Conservation (phyloP, 352 stramenopile species). For the Pythium diclinum region DNA sequence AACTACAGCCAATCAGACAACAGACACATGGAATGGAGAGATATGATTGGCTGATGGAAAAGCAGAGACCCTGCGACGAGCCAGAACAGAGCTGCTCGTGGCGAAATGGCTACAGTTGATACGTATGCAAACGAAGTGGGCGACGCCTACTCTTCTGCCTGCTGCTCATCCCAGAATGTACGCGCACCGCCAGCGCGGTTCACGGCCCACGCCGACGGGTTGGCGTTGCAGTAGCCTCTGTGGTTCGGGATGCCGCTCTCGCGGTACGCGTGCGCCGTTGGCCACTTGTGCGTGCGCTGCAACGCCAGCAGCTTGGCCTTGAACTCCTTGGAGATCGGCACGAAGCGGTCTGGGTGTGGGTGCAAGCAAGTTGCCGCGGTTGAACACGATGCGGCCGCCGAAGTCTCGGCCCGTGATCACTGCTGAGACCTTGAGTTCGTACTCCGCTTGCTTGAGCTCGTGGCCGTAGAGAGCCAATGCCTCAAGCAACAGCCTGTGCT, state of each 20-base stretch:
- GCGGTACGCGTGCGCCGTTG: constrained; percentile 44
- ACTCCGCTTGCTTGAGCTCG: constrained; percentile 30
- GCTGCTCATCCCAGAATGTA: constrained; percentile 25
- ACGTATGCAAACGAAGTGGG: no score
- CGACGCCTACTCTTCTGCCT: no score
- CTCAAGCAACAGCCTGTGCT: constrained; percentile 54
- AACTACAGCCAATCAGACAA: background rate
- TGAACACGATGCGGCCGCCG: constrained; percentile 45
- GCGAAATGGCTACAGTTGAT: background rate
- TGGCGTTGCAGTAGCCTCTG: constrained; percentile 42
- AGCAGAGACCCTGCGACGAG: background rate
- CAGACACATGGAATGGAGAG: background rate
- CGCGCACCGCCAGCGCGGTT: constrained; percentile 18
- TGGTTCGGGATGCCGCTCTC: constrained; percentile 34
- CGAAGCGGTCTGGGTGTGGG: constrained; percentile 37
- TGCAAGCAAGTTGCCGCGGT: constrained; percentile 61
- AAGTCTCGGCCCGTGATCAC: constrained; percentile 45
- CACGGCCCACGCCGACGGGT: constrained; percentile 35
- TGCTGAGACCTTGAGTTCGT: constrained; percentile 49
- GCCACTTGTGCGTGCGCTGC: constrained; percentile 15
- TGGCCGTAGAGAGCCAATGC: constrained; percentile 36
- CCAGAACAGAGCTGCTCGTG: background rate
- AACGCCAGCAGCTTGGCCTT: constrained; percentile 14
- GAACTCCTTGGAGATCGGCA: constrained; percentile 13
- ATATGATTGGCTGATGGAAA: background rate